Evolutionary conservation across 495 filamentous ascomycete species (phyloP).

Genomic region (Cercophora sp.): DNA sequence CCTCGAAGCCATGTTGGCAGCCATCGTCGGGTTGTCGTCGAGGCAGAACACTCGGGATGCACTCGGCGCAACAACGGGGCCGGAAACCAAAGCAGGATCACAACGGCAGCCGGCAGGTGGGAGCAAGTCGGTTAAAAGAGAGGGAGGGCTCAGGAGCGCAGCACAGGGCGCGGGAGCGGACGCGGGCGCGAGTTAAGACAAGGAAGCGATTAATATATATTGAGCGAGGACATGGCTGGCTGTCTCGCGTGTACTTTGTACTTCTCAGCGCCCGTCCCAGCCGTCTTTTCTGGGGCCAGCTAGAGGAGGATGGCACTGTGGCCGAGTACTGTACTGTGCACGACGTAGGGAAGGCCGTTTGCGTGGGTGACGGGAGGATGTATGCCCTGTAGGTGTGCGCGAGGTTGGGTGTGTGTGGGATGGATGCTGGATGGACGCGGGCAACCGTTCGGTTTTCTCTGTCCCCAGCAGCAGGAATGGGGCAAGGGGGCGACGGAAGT

Average conservation of each 20-base stretch:
- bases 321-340: too few species aligned
- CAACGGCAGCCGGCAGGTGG: constrained; percentile 12
- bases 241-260: constrained; percentile 13
- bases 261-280: constrained; percentile 16
- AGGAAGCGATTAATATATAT: constrained; percentile 21
- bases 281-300: too few species aligned
- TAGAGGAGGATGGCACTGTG: too few species aligned
- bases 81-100: constrained; percentile 15
- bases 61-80: constrained; percentile 21
- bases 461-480: neutral
- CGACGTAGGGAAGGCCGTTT: too few species aligned
- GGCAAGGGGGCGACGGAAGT: constrained; percentile 1
- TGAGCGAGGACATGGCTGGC: constrained; percentile 24
- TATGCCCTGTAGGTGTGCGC: neutral
- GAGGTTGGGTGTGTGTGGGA: neutral
- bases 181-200: constrained; percentile 16
- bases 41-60: constrained; percentile 14
- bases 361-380: too few species aligned
- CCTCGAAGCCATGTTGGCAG: constrained; percentile 14
- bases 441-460: too few species aligned
- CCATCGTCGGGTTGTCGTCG: neutral
- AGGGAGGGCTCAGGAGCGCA: constrained; percentile 4
- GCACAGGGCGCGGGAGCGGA: constrained; percentile 1
- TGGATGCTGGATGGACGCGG: neutral
- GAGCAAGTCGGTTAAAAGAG: constrained; percentile 16